A percentile compares a stretch with the other conserved stretches of the same genome.
phyloP scores from a whole-genome alignment of 2,329 filamentous ascomycete genomes.

The Diaporthe velutina region DNA sequence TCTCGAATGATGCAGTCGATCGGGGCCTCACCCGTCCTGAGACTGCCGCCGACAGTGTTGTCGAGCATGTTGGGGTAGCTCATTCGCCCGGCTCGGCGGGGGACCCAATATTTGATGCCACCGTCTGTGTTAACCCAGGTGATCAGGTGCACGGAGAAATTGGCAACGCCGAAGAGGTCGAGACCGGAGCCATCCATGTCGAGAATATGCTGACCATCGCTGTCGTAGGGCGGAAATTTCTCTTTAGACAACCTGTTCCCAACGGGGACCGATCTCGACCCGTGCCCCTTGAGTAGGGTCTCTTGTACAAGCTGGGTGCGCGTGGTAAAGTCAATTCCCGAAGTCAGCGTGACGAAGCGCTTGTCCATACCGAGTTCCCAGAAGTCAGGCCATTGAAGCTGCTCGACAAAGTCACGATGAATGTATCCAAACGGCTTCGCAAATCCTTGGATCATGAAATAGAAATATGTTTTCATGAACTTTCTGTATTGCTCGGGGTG shows the following conservation, averaged over 20 bases:
- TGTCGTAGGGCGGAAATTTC: neutral
- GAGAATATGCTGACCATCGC: neutral
- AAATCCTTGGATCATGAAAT: neutral
- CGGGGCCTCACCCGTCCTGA: neutral
- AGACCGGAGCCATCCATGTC: neutral
- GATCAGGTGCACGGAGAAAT: slow-evolving; percentile 1
- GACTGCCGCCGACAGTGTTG: neutral
- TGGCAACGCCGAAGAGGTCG: neutral
- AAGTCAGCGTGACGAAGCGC: neutral
- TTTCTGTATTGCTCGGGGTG: neutral
- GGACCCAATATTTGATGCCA: neutral
- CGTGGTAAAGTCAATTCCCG: neutral
- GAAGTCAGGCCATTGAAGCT: neutral
- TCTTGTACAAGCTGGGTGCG: neutral
- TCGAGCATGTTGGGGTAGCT: slow-evolving; percentile 4
- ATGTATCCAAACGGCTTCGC: slow-evolving; percentile 1
- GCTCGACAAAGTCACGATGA: neutral
- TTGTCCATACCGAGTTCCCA: neutral
- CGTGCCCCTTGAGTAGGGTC: neutral
- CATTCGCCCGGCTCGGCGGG: neutral
- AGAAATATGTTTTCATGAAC: neutral
- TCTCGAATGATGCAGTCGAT: neutral
- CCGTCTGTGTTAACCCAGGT: neutral
- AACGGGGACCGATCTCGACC: neutral
- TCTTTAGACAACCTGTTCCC: neutral